These are phyloP conservation scores for Xylaria sp. DNA, from an alignment of 495 filamentous ascomycete genomes.

Conservation along the genomic window DNA sequence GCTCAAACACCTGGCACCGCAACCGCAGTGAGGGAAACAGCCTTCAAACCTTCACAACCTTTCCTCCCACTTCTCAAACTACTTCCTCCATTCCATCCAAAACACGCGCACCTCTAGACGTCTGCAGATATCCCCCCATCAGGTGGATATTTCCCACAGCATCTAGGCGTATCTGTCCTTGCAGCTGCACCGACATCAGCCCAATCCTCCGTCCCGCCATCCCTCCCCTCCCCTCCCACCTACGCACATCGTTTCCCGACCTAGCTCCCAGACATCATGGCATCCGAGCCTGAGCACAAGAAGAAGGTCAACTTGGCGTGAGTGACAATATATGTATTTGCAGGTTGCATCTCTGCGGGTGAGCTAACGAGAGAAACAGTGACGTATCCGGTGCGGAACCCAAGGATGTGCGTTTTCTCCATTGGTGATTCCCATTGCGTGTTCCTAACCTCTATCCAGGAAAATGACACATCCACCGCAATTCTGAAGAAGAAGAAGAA, in stretches of 20 bases:
- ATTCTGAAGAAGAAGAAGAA: constrained; percentile 99
- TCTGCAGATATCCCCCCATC: neutral
- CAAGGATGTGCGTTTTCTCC: constrained; percentile 70
- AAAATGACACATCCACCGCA: constrained; percentile 92
- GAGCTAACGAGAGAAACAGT: constrained; percentile 58
- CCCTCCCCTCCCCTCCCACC: constrained; percentile 10
- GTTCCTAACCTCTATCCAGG: constrained; percentile 54
- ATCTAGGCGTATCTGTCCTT: neutral
- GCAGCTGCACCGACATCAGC: constrained; percentile 12
- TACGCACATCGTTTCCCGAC: neutral
- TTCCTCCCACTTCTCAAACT: constrained; percentile 14
- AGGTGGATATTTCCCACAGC: constrained; percentile 8
- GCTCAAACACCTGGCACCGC: constrained; percentile 38
- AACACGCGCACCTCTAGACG: neutral
- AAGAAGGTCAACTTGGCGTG: constrained; percentile 93
- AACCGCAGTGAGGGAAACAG: constrained; percentile 29
- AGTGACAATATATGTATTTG: constrained; percentile 40
- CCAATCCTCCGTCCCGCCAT: neutral
- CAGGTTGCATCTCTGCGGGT: neutral
- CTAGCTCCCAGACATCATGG: constrained; percentile 40
- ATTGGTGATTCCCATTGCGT: constrained; percentile 26
- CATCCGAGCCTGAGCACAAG: constrained; percentile 78
- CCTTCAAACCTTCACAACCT: constrained; percentile 27
- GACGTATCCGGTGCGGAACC: constrained; percentile 88
- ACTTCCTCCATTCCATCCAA: constrained; percentile 21